Evolutionary conservation across 805 yeast genomes (phyloP).

Genomic region (Sungouiozyma intestinalis): DNA sequence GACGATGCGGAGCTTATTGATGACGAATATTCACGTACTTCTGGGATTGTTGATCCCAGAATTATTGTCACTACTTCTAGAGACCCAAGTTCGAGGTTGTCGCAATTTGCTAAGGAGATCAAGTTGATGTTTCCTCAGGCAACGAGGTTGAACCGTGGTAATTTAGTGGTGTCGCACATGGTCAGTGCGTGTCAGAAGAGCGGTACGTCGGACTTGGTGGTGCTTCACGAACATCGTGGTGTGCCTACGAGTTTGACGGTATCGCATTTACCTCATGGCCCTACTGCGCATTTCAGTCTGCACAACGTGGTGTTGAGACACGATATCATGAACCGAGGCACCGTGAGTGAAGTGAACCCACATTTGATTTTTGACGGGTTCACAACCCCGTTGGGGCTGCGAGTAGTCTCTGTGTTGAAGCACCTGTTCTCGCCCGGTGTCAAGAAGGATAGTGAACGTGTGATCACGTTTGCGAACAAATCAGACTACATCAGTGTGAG

Average conservation of each 20-base stretch:
- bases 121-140: conserved; percentile 83
- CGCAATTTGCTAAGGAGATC: conserved; percentile 90
- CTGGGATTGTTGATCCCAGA: conserved; percentile 86
- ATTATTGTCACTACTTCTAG: conserved; percentile 89
- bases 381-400: conserved; percentile 64
- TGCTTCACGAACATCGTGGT: conserved; percentile 96
- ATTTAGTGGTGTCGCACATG: conserved; percentile 71
- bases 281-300: conserved; percentile 85
- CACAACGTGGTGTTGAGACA: conserved; percentile 93
- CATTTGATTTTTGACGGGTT: conserved; percentile 90
- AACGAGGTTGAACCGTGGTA: conserved; percentile 87
- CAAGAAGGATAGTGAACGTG: conserved; percentile 78
- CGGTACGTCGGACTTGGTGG: conserved; percentile 72
- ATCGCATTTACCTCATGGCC: conserved; percentile 97
- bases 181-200: conserved; percentile 76
- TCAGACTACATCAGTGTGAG: conserved; percentile 91
- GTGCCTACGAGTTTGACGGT: conserved; percentile 89
- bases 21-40: conserved; percentile 81
- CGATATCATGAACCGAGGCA: conserved; percentile 78
- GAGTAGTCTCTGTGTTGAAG: conserved; percentile 71
- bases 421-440: conserved; percentile 97
- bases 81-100: conserved; percentile 73
- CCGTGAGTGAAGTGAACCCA: conserved; percentile 85
- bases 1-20: conserved; percentile 44
- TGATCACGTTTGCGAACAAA: conserved; percentile 81